phyloP scores from a whole-genome alignment of 805 yeast genomes.

The Maudiozyma pseudohumilis region DNA sequence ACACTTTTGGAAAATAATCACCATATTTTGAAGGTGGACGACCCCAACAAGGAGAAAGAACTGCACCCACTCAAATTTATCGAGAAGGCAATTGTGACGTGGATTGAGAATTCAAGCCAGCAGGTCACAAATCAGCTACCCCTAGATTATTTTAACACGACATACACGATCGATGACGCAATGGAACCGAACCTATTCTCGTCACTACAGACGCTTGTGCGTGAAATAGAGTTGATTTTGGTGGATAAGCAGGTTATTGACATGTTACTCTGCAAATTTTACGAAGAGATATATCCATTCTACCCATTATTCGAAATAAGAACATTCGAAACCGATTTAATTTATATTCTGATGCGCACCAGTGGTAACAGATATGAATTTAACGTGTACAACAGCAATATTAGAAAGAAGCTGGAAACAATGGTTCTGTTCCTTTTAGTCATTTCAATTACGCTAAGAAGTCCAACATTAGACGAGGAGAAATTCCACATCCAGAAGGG shows the following conservation, averaged over 20 bases:
- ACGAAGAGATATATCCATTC: constrained; percentile 17
- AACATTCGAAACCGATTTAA: constrained; percentile 5
- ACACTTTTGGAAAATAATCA: not conserved
- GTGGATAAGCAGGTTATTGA: constrained; percentile 7
- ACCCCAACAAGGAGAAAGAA: not conserved
- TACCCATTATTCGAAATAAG: constrained; percentile 15
- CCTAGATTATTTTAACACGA: constrained; percentile 10
- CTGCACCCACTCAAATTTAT: constrained; percentile 10
- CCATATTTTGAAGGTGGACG: not conserved
- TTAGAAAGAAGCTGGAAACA: constrained; percentile 6
- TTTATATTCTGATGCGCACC: not conserved
- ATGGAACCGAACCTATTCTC: constrained; percentile 8
- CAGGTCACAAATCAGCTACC: constrained; percentile 8
- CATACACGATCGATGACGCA: constrained; percentile 9
- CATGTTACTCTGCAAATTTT: constrained; percentile 9
- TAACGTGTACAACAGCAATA: constrained; percentile 3
- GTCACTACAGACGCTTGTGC: constrained; percentile 5
- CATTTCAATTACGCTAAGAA: constrained; percentile 5
- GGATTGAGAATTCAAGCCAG: constrained; percentile 7
- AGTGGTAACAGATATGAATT: constrained; percentile 5
- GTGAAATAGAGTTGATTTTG: constrained; percentile 11
- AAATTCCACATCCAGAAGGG: not conserved
- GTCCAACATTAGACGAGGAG: constrained; percentile 1
- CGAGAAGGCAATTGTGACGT: constrained; percentile 13
- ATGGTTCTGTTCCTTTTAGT: constrained; percentile 7